Evolutionary conservation across 805 yeast species (phyloP).

Genomic region (Lipomyces sp.): DNA sequence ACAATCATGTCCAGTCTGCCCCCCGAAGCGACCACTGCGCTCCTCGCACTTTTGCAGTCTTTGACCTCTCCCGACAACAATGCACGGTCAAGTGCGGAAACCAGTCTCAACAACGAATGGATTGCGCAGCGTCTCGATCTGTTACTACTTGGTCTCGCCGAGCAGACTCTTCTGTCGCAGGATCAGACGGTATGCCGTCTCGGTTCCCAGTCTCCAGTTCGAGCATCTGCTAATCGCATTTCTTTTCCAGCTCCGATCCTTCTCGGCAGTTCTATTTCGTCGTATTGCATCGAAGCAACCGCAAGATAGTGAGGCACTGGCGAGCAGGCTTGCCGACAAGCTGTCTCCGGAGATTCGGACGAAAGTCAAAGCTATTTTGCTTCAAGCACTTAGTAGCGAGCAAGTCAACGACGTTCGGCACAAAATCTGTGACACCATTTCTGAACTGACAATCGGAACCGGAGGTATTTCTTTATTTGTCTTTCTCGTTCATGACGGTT

Average conservation of each 20-base stretch:
- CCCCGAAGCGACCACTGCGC: slow-evolving; percentile 53
- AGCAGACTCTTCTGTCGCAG: slow-evolving; percentile 62
- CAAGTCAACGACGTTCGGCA: slow-evolving; percentile 80
- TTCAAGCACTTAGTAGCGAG: slow-evolving; percentile 66
- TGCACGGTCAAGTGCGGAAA: slow-evolving; percentile 75
- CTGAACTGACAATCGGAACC: slow-evolving; percentile 67
- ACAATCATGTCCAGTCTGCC: slow-evolving; percentile 45
- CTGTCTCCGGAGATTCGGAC: slow-evolving; percentile 55
- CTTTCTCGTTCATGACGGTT: neutral
- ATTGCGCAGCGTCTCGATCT: slow-evolving; percentile 64
- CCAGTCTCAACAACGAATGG: slow-evolving; percentile 72
- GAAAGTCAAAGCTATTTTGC: slow-evolving; percentile 62
- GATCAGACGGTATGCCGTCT: slow-evolving; percentile 45
- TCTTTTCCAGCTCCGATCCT: slow-evolving; percentile 45
- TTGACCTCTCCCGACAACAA: slow-evolving; percentile 77
- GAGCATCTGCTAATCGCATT: no score
- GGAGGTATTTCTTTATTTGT: slow-evolving; percentile 29
- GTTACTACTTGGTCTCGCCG: slow-evolving; percentile 73
- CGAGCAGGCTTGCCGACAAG: slow-evolving; percentile 75
- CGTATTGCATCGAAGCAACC: slow-evolving; percentile 73
- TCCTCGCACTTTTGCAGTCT: slow-evolving; percentile 57
- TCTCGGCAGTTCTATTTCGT: slow-evolving; percentile 85
- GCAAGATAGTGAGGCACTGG: slow-evolving; percentile 53
- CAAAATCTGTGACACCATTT: slow-evolving; percentile 88
- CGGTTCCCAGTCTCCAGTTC: neutral